These are phyloP conservation scores for Huntiella savannae DNA, from an alignment of 2,329 filamentous ascomycete genomes.

Conservation along the genomic window DNA sequence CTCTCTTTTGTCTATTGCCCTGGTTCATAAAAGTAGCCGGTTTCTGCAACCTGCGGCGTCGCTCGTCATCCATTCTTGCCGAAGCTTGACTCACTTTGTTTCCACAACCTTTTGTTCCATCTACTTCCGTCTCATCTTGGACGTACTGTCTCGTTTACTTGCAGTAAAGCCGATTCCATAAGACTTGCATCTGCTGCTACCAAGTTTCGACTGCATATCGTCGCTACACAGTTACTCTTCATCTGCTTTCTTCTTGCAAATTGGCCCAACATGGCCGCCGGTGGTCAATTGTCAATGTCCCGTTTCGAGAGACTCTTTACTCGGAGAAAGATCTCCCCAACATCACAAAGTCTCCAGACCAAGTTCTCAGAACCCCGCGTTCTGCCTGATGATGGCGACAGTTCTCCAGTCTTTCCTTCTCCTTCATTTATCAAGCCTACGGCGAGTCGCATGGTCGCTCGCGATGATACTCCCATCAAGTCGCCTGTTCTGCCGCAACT, in stretches of 20 bases:
- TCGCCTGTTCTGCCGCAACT: constrained; percentile 14
- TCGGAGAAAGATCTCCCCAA: constrained; percentile 20
- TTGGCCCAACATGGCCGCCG: constrained; percentile 3
- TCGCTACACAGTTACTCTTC: not conserved
- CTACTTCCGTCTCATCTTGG: not conserved
- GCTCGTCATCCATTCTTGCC: constrained; percentile 3
- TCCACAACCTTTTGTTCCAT: not conserved
- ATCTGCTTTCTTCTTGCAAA: not conserved
- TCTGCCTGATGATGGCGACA: constrained; percentile 10
- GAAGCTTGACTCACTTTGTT: constrained; percentile 5
- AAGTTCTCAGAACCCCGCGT: constrained; percentile 9
- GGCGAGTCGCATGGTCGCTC: constrained; percentile 34
- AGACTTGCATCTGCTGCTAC: not conserved
- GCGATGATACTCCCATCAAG: constrained; percentile 24
- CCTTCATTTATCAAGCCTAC: constrained; percentile 38
- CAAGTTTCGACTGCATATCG: not conserved
- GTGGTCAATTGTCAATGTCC: constrained; percentile 9
- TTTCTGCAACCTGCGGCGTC: too few species aligned
- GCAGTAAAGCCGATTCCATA: not conserved
- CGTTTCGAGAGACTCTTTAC: constrained; percentile 34
- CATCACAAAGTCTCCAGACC: constrained; percentile 11
- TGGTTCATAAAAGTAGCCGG: too few species aligned
- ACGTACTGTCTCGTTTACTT: not conserved
- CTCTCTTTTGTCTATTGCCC: too few species aligned
- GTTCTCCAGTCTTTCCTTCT: constrained; percentile 26